These are phyloP conservation scores for Pseudofabraea citricarpa DNA, from an alignment of 2,329 filamentous ascomycete genomes.

Conservation along the genomic window DNA sequence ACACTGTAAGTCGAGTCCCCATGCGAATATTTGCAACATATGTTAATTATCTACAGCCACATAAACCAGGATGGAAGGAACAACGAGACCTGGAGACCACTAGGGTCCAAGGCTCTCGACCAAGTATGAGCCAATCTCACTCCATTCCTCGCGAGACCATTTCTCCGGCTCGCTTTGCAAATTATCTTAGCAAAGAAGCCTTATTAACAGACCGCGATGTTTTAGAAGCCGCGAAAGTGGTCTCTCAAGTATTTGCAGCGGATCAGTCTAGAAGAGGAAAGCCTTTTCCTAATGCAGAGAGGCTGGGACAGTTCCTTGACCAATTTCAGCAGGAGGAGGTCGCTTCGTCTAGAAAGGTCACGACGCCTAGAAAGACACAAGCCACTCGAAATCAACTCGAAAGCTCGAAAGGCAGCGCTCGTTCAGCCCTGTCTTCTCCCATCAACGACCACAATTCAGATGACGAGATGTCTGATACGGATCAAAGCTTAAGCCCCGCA, in stretches of 20 bases:
- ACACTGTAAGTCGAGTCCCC: no score
- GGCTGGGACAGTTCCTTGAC: background rate
- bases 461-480: background rate
- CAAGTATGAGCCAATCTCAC: no score
- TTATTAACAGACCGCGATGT: background rate
- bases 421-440: background rate
- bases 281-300: background rate
- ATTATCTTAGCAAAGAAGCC: background rate
- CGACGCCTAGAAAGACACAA: background rate
- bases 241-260: background rate
- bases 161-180: no score
- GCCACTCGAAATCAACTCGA: background rate
- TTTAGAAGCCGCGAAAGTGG: background rate
- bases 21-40: no score
- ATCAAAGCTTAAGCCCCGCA: no score
- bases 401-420: background rate
- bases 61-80: no score
- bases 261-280: background rate
- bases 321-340: background rate
- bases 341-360: background rate
- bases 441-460: background rate
- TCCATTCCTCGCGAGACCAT: no score
- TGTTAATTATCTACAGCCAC: no score
- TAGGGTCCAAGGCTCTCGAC: background rate
- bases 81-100: background rate